Evolutionary conservation across 1,284 basidiomycete species (phyloP).

Genomic region (Tilletia walkeri): DNA sequence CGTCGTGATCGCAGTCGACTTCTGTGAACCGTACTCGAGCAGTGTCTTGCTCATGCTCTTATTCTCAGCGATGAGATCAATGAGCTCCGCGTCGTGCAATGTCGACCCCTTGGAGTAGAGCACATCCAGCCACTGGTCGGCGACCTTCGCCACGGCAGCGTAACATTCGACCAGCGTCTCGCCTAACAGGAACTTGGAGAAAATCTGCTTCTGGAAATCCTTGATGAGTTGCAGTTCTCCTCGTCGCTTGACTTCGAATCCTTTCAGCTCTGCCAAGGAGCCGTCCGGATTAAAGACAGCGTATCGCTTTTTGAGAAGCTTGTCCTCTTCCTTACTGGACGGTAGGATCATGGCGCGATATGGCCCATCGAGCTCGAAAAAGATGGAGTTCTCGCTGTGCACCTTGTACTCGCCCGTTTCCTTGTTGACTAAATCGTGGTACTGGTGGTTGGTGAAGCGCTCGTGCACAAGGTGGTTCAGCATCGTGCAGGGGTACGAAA

Average conservation of each 20-base stretch:
- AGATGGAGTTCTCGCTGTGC: slow-evolving; percentile 98
- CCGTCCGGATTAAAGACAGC: slow-evolving; percentile 99
- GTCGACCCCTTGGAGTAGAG: slow-evolving; percentile 81
- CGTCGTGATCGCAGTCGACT: slow-evolving; percentile 97
- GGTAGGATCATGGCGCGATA: slow-evolving; percentile 99
- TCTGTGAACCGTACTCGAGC: slow-evolving; percentile 92
- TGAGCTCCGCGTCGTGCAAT: slow-evolving; percentile 84
- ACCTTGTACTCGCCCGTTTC: slow-evolving; percentile 80
- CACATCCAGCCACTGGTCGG: slow-evolving; percentile 96
- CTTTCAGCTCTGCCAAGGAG: slow-evolving; percentile 92
- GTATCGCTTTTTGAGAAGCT: slow-evolving; percentile 96
- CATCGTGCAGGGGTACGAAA: slow-evolving; percentile 99
- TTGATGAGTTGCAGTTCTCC: slow-evolving; percentile 99
- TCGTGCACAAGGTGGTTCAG: slow-evolving; percentile 96
- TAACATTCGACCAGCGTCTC: slow-evolving; percentile 93
- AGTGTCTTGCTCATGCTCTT: slow-evolving; percentile 96
- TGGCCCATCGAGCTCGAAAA: slow-evolving; percentile 98
- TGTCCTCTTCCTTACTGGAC: slow-evolving; percentile 98
- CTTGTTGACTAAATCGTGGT: slow-evolving; percentile 81
- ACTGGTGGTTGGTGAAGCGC: slow-evolving; percentile 95
- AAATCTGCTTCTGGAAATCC: slow-evolving; percentile 98
- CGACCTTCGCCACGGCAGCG: slow-evolving; percentile 85
- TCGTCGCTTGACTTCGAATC: slow-evolving; percentile 97
- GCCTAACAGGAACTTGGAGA: slow-evolving; percentile 93
- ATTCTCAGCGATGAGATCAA: slow-evolving; percentile 98